Evolutionary conservation across 768 basidiomycete species (phyloP).

Genomic region (Lentinula sp.): DNA sequence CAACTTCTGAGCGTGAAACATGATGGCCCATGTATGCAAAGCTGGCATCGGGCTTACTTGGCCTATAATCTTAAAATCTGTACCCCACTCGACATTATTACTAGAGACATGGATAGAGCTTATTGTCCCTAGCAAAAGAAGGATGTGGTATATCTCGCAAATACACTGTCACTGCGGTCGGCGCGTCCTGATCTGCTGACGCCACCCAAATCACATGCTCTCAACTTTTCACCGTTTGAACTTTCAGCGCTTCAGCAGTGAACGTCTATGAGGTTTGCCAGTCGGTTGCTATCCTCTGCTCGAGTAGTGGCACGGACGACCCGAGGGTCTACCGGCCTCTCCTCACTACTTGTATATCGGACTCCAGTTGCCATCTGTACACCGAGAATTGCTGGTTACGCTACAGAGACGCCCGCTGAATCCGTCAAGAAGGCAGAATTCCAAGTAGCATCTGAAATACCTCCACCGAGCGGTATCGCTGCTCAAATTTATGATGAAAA

Average conservation of each 20-base stretch:
- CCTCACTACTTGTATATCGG: background rate
- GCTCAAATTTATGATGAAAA: background rate
- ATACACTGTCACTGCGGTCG: no score
- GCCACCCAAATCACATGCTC: background rate
- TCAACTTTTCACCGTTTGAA: background rate
- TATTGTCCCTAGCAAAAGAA: no score
- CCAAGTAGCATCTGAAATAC: constrained; percentile 4
- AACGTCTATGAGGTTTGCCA: background rate
- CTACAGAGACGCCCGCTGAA: background rate
- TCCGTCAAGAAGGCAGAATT: background rate
- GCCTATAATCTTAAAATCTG: no score
- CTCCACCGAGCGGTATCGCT: constrained; percentile 1
- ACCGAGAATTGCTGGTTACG: background rate
- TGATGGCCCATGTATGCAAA: no score
- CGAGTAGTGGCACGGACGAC: background rate
- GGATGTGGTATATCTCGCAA: no score
- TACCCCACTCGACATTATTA: no score
- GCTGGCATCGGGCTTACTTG: no score
- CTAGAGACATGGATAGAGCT: no score
- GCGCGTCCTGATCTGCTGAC: no score
- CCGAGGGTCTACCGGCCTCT: background rate
- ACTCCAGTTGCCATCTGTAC: background rate
- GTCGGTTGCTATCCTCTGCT: background rate
- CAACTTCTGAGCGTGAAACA: no score
- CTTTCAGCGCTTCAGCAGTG: background rate